Percentiles rank a stretch among this genome's conserved stretches.
These are phyloP conservation scores for Euphorbia peplus DNA, from an alignment of 345 rosid species.

Conservation along the genomic window DNA sequence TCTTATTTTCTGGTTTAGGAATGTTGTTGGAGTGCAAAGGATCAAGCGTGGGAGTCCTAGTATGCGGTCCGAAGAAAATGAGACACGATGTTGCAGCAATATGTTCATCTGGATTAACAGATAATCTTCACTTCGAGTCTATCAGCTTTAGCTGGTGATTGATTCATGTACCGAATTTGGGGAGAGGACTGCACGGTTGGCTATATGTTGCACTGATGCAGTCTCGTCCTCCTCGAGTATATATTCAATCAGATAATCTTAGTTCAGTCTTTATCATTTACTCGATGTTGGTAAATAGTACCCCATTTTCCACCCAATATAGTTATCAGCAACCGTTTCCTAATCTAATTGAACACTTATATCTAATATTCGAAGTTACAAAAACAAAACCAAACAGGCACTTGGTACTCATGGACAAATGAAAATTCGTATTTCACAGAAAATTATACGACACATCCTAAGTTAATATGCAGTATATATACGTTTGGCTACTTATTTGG, in stretches of 20 bases:
- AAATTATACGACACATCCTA: neutral
- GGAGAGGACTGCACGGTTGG: neutral
- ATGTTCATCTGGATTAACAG: conserved; percentile 50
- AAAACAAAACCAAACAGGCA: too few relatives aligned
- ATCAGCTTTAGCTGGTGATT: conserved; percentile 73
- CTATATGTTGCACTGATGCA: neutral
- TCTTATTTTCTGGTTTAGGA: too few relatives aligned
- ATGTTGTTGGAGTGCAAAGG: conserved; percentile 42
- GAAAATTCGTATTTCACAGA: neutral
- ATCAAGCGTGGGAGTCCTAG: conserved; percentile 63
- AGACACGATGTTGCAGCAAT: conserved; percentile 61
- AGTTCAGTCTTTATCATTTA: too few relatives aligned
- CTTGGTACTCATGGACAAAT: neutral
- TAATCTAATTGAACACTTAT: too few relatives aligned
- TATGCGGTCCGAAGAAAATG: conserved; percentile 69
- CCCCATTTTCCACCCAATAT: too few relatives aligned
- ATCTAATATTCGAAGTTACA: too few relatives aligned
- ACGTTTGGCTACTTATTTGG: neutral
- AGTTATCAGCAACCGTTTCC: too few relatives aligned
- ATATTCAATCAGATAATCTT: too few relatives aligned
- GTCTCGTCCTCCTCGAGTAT: too few relatives aligned
- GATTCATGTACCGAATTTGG: too few relatives aligned
- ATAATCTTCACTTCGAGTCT: conserved; percentile 62
- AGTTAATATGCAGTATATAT: too few relatives aligned
- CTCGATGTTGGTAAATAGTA: too few relatives aligned